Base-by-base conservation (phyloP, 208 protist genomes). In the Leishmania lainsoni region DNA sequence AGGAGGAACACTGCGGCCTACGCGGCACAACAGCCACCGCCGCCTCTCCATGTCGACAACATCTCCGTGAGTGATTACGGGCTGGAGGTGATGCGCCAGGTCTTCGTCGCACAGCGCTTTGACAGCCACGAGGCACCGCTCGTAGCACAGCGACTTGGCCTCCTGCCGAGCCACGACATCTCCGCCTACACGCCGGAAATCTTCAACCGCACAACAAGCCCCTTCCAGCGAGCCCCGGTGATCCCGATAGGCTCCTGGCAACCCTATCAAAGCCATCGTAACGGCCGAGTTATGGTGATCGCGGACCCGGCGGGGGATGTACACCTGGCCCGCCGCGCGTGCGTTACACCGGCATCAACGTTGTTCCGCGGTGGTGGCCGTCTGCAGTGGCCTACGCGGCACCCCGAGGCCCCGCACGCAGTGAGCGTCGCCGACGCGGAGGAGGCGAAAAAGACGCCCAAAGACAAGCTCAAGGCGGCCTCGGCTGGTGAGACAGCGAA, bases 231-330 rank as follows among this genome's bases (percentile, higher is more conserved):
- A 29, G 71, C 81, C 12, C 89, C 82, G 12, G 35, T 84, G 5
- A 61, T 92, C 42, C 70, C 87, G 16, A 58, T 89, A 8, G 91
- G 89, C 39, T 83, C 88, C 52, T 93, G 91, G 91, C 80, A 90
- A 58, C 93, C 93, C 12, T 87, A 87, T 77, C 51, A 48, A 2
- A 72, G 70, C 20, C 66, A 81, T 29, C 74, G 72, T 17, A 66
- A 73, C 10, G 70, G 80, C 3, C 68, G 79, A 5, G 22, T 66
- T 4, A 76, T 96, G 65, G 29, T 82, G 51, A 77, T 93, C 26
- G 78, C 88, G 4, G 91, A 96, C 76, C 87, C 87, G 0, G 78
- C 93, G 0, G 90, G 91, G 1, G 87, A 89, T 70, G 78, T 81
- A 9, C 81, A 89, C 42, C 89, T 96, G 39, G 77, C 83, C 29